These are phyloP conservation scores for Pelagophyceae sp. DNA, from an alignment of 352 stramenopile species.

Conservation along the genomic window DNA sequence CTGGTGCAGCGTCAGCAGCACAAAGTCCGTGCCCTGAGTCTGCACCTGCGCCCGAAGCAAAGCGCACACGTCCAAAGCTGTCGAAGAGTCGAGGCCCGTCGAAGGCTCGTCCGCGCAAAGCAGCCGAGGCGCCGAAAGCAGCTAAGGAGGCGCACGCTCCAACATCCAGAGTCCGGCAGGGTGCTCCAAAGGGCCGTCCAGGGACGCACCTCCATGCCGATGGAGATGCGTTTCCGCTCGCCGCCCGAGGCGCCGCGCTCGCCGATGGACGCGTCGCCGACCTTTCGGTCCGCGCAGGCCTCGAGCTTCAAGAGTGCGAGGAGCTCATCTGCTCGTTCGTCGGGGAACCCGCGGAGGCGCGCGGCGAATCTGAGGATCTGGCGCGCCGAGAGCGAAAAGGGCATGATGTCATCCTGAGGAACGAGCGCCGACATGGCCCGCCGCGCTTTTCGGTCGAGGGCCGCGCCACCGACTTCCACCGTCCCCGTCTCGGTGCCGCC, in stretches of 20 bases:
- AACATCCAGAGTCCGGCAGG: no score
- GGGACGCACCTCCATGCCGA: no score
- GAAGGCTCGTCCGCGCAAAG: slow-evolving; percentile 78
- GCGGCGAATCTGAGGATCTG: background rate
- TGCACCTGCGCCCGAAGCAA: slow-evolving; percentile 68
- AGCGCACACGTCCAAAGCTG: slow-evolving; percentile 68
- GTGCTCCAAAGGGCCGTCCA: no score
- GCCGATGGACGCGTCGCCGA: background rate
- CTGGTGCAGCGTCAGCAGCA: slow-evolving; percentile 56
- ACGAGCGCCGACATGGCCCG: slow-evolving; percentile 21
- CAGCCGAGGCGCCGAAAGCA: slow-evolving; percentile 58
- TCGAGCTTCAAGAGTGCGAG: background rate
- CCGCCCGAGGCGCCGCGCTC: slow-evolving; percentile 46
- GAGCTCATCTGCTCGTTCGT: background rate
- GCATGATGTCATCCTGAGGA: slow-evolving; percentile 47
- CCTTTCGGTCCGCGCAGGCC: background rate
- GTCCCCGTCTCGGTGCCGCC: background rate
- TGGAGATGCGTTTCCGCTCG: slow-evolving; percentile 75
- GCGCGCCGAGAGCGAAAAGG: background rate
- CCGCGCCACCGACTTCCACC: background rate
- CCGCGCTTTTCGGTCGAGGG: background rate
- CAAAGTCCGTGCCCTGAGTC: slow-evolving; percentile 35
- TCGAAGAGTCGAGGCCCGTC: slow-evolving; percentile 77
- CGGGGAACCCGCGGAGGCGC: background rate
- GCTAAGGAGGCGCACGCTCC: no score